These are phyloP conservation scores for Lepidium africanum DNA, from an alignment of 345 rosid genomes.

Conservation along the genomic window DNA sequence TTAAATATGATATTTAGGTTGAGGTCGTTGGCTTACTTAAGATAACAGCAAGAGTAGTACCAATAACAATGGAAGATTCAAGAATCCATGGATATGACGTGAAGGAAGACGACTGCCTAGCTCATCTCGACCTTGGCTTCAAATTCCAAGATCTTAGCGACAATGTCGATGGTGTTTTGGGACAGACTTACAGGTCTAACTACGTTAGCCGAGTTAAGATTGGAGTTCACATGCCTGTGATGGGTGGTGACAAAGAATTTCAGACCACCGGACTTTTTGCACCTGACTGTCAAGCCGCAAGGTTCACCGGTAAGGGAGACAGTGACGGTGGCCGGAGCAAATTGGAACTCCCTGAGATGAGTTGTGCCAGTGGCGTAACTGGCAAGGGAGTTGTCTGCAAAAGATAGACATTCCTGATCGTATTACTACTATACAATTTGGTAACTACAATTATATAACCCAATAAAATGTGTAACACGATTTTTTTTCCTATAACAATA, in stretches of 20 bases:
- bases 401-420: constrained; percentile 19
- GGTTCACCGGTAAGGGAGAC: constrained; percentile 19
- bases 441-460: not conserved
- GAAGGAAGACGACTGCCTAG: constrained; percentile 50
- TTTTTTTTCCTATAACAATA: not conserved
- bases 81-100: constrained; percentile 51
- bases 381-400: constrained; percentile 52
- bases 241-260: constrained; percentile 56
- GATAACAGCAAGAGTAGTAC: constrained; percentile 48
- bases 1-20: not conserved
- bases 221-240: constrained; percentile 54
- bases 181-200: constrained; percentile 46
- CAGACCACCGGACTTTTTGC: constrained; percentile 40
- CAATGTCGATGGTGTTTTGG: constrained; percentile 48
- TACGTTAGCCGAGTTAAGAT: constrained; percentile 52
- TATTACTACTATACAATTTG: not conserved
- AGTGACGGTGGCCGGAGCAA: not conserved
- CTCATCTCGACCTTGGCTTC: constrained; percentile 63
- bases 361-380: constrained; percentile 38
- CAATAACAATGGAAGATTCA: constrained; percentile 51
- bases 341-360: constrained; percentile 31
- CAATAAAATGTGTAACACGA: no score
- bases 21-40: constrained; percentile 35
- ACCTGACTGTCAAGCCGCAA: constrained; percentile 42
- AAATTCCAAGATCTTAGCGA: constrained; percentile 43